A percentile compares a stretch with the other conserved stretches of the same genome.
Conservation (phyloP, 2,329 filamentous ascomycete species). For the Monosporascus sp. region DNA sequence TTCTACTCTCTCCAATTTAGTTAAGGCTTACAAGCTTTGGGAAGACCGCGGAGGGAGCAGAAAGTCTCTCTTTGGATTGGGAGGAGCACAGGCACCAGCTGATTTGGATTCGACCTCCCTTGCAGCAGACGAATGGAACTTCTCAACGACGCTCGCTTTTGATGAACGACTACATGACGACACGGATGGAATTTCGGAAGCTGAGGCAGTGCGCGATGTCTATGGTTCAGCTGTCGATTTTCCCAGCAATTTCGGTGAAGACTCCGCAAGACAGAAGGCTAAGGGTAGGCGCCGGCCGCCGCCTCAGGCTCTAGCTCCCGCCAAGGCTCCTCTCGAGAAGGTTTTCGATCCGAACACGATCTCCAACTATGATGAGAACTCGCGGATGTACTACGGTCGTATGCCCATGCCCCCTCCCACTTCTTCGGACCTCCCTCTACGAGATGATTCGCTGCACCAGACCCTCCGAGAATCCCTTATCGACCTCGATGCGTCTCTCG, state of each 20-base stretch:
- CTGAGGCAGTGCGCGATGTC: slow-evolving; percentile 55
- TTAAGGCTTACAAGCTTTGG: slow-evolving; percentile 70
- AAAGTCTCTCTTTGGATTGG: slow-evolving; percentile 55
- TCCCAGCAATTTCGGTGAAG: slow-evolving; percentile 38
- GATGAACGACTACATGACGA: slow-evolving; percentile 51
- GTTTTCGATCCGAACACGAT: slow-evolving; percentile 62
- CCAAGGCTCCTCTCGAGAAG: slow-evolving; percentile 57
- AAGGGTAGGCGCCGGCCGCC: slow-evolving; percentile 50
- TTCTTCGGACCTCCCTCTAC: slow-evolving; percentile 52
- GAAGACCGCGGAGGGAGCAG: slow-evolving; percentile 68
- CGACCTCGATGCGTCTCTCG: slow-evolving; percentile 56
- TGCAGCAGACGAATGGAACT: slow-evolving; percentile 60
- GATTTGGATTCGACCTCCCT: slow-evolving; percentile 38
- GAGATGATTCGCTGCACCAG: slow-evolving; percentile 48
- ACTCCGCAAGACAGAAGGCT: slow-evolving; percentile 46
- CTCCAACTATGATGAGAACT: slow-evolving; percentile 60
- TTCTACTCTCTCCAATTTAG: slow-evolving; percentile 56
- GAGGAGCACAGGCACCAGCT: slow-evolving; percentile 50
- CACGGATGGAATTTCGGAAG: slow-evolving; percentile 35
- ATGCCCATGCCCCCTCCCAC: slow-evolving; percentile 15
- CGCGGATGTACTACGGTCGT: slow-evolving; percentile 52
- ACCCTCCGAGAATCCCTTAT: slow-evolving; percentile 59
- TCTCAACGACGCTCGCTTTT: slow-evolving; percentile 60
- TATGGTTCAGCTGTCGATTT: slow-evolving; percentile 56
- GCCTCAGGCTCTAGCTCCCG: slow-evolving; percentile 51